phyloP scores from a whole-genome alignment of 495 filamentous ascomycete species.

The Daldinia decipiens region DNA sequence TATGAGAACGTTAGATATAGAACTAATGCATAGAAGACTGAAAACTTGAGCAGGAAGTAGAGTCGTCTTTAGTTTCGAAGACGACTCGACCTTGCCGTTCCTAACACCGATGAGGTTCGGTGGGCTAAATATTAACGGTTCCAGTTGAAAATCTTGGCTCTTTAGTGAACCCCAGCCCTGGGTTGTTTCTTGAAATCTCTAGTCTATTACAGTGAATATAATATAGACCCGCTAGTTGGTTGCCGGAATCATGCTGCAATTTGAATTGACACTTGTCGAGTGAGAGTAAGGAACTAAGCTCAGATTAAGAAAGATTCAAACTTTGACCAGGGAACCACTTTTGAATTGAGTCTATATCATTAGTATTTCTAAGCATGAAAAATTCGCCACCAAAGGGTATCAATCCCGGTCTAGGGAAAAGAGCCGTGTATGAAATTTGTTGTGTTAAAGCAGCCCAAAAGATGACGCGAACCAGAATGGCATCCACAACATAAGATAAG shows the following conservation, averaged over 20 bases:
- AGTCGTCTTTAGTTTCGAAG: no score
- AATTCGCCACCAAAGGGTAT: conserved; percentile 42
- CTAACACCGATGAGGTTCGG: background rate
- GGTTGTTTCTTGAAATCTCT: background rate
- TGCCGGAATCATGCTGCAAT: conserved; percentile 20
- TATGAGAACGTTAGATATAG: background rate
- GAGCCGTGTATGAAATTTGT: conserved; percentile 14
- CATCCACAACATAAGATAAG: conserved; percentile 23
- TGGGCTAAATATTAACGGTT: background rate
- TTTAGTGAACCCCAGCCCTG: background rate
- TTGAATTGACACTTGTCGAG: conserved; percentile 14
- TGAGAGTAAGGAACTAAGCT: conserved; percentile 4
- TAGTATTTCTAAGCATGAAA: conserved; percentile 33
- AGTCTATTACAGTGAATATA: conserved; percentile 4
- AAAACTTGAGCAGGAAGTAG: background rate
- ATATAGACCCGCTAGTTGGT: background rate
- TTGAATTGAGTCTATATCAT: conserved; percentile 44
- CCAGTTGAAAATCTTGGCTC: conserved; percentile 21
- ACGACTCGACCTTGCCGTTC: background rate
- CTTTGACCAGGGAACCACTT: conserved; percentile 23
- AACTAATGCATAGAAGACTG: background rate
- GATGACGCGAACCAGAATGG: conserved; percentile 21
- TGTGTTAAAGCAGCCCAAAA: conserved; percentile 27
- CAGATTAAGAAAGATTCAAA: conserved; percentile 4
- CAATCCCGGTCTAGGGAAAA: conserved; percentile 35